Percentiles rank a stretch among this genome's conserved stretches.
These are phyloP conservation scores for Hemerocallis citrina DNA, from an alignment of 106 monocot genomes.

Conservation along the genomic window DNA sequence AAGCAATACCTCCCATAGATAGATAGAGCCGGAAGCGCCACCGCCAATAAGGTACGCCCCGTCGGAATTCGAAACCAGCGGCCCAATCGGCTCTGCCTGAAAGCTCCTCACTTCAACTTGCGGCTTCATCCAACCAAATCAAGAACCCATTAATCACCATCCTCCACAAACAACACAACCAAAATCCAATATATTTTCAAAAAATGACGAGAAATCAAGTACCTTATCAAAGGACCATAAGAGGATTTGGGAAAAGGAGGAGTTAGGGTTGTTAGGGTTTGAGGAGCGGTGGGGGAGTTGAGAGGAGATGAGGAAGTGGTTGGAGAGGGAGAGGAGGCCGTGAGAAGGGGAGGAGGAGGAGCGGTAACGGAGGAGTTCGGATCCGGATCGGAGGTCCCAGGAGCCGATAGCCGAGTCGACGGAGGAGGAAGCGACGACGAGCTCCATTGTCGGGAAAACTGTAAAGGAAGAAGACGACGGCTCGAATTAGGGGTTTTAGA, in stretches of 20 bases:
- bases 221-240: conserved; percentile 70
- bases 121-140: conserved; percentile 20
- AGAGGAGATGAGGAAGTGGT: conserved; percentile 51
- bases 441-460: too few species aligned
- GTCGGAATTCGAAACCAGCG: conserved; percentile 44
- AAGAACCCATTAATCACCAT: not conserved
- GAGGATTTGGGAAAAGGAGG: conserved; percentile 37
- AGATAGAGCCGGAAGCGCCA: conserved; percentile 49
- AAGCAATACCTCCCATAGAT: conserved; percentile 75
- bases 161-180: too few species aligned
- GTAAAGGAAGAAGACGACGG: too few species aligned
- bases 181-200: too few species aligned
- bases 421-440: conserved; percentile 62
- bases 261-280: too few species aligned
- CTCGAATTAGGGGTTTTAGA: too few species aligned
- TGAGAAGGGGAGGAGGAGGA: conserved; percentile 56
- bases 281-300: conserved; percentile 25
- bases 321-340: conserved; percentile 45
- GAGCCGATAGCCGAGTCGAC: conserved; percentile 56
- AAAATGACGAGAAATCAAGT: not conserved
- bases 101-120: conserved; percentile 55
- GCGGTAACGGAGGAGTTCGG: conserved; percentile 56
- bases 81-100: conserved; percentile 55
- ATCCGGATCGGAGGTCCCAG: conserved; percentile 75
- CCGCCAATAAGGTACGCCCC: conserved; percentile 59